Conservation (phyloP, 73 alveolate genomes). For the Tetrahymena malaccensis region DNA sequence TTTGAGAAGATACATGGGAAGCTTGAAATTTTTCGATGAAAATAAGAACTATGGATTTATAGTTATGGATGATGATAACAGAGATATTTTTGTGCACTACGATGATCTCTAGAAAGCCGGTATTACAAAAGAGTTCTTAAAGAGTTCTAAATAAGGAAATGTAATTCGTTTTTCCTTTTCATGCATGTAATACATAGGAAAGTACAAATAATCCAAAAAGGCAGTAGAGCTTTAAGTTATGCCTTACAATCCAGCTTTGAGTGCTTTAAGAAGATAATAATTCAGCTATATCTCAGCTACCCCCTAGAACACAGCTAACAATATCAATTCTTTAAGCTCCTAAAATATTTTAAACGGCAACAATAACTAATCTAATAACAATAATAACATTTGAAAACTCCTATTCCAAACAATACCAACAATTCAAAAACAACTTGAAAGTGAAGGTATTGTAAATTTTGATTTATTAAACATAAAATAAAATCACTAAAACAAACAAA, state of each 20-base stretch:
- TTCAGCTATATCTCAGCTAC: background rate
- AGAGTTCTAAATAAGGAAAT: conserved; percentile 24
- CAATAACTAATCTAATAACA: background rate
- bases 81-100: conserved; percentile 61
- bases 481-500: background rate
- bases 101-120: conserved; percentile 68
- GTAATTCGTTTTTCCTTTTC: conserved; percentile 51
- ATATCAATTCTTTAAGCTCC: background rate
- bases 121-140: conserved; percentile 46
- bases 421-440: background rate
- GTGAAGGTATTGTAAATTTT: background rate
- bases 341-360: too few species aligned
- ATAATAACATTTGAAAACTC: background rate
- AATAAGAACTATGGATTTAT: conserved; percentile 61
- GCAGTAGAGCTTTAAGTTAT: conserved; percentile 63
- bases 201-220: conserved; percentile 56
- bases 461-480: background rate
- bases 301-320: background rate
- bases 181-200: conserved; percentile 65
- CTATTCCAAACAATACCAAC: background rate
- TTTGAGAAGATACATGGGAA: conserved; percentile 38
- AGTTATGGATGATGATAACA: conserved; percentile 60
- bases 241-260: background rate
- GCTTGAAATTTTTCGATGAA: conserved; percentile 69
- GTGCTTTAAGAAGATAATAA: background rate